Evolutionary conservation across 495 filamentous ascomycete species (phyloP), one percentile per base, ranked within the genome.

Genomic region (Penicillium malachiteum): DNA sequence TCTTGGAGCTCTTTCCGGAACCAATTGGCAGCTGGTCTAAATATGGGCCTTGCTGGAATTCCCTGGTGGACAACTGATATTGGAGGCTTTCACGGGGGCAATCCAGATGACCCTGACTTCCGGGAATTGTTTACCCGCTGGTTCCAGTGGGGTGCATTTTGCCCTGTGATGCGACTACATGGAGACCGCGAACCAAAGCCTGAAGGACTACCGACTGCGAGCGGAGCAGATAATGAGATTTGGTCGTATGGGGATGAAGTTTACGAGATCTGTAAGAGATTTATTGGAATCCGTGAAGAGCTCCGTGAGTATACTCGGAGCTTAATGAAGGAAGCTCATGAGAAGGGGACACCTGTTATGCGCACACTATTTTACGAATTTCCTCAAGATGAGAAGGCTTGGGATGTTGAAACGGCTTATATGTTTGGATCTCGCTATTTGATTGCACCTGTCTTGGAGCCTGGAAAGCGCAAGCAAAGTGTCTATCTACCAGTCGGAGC

Each of bases 111-210:
- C 48, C 64, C 69, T n/a, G 71, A 56, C 0, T 85, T 85, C 63
- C 63, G 80, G 2, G 81, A 85, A 54, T 66, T 85, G 12, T 81
- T 85, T 59, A 75, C 78, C 5, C 71, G 82, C 2, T 85, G 82
- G 82, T 85, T 84, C 63, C 81, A 84, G 55, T 84, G 80, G 79
- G 81, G 80, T 2, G 63, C 80, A 1, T 85, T 83, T 64, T 84
- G 79, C 54, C 81, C 81, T 31, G 82, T 84, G 6, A 82, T 85
- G 73, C 70, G 81, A 9, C 65, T 84, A 16, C 82, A 85, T 56
- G 81, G 81, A 16, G 79, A 83, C 63, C 75, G 82, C n/a, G 76
- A 82, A 54, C 81, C 81, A 8, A 71, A 75, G 56, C 72, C 70
- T 14, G 70, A 61, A n/a, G 63, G 62, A 37, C 5, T 10, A 37